phyloP scores from a whole-genome alignment of 805 yeast species.

The Barnettozyma sucrosica region DNA sequence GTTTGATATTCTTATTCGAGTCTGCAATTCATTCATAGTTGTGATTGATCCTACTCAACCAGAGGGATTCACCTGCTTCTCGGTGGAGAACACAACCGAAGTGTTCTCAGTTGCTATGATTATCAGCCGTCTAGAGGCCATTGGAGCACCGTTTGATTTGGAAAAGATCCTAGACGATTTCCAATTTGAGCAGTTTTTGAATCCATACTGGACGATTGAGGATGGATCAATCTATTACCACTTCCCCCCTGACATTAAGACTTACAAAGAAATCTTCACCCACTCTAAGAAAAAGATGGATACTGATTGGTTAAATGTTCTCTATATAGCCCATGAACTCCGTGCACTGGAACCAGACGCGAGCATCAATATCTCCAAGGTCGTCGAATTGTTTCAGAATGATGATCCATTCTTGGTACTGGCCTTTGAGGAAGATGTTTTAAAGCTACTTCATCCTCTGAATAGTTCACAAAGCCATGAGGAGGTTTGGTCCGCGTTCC shows the following conservation, averaged over 20 bases:
- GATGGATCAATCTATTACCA: conserved; percentile 10
- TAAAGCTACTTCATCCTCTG: neutral
- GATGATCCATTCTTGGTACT: conserved; percentile 1
- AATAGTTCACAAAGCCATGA: neutral
- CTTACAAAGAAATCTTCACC: conserved; percentile 3
- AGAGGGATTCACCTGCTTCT: conserved; percentile 3
- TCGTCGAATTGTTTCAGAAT: neutral
- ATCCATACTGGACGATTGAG: conserved; percentile 5
- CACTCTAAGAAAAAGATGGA: conserved; percentile 3
- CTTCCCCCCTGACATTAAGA: conserved; percentile 2
- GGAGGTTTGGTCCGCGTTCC: neutral
- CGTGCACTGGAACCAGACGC: neutral
- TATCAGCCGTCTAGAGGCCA: neutral
- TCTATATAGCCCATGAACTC: neutral
- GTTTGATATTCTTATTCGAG: neutral
- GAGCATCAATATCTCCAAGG: neutral
- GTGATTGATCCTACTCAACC: neutral
- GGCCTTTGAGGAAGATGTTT: conserved; percentile 1
- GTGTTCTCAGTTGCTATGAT: neutral
- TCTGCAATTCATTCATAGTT: conserved; percentile 4
- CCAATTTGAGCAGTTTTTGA: conserved; percentile 1
- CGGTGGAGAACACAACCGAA: conserved; percentile 1
- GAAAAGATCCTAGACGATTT: conserved; percentile 1
- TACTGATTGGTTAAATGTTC: conserved; percentile 3
- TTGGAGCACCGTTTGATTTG: neutral